phyloP scores from a whole-genome alignment of 169 alveolate species.

The Cryptosporidium sp. region DNA sequence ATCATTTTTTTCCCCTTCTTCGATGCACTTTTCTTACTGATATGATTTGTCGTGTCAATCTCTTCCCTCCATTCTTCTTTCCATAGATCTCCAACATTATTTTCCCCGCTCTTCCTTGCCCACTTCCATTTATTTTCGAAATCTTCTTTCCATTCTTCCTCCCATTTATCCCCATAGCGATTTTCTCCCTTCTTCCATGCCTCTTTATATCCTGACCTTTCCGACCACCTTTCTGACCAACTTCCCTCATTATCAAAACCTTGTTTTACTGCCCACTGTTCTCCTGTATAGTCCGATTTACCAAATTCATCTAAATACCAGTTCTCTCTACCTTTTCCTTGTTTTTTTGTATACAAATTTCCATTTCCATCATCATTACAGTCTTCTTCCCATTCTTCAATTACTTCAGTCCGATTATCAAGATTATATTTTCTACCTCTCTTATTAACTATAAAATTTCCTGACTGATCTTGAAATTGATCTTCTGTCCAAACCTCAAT shows the following conservation, averaged over 20 bases:
- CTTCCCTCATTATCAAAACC: slow-evolving; percentile 68
- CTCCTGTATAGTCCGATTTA: slow-evolving; percentile 20
- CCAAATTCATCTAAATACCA: slow-evolving; percentile 67
- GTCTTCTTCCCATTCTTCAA: slow-evolving; percentile 39
- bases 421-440: slow-evolving; percentile 19
- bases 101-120: slow-evolving; percentile 68
- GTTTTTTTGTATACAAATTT: slow-evolving; percentile 18
- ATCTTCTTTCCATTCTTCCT: slow-evolving; percentile 75
- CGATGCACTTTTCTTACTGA: slow-evolving; percentile 36
- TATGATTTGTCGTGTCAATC: slow-evolving; percentile 10
- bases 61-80: slow-evolving; percentile 76
- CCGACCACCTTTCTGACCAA: slow-evolving; percentile 72
- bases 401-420: slow-evolving; percentile 23
- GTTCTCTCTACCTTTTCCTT: slow-evolving; percentile 48
- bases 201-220: slow-evolving; percentile 50
- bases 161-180: slow-evolving; percentile 66
- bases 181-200: slow-evolving; percentile 74
- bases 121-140: slow-evolving; percentile 72
- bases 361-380: slow-evolving; percentile 71
- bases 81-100: slow-evolving; percentile 62
- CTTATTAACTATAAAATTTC: slow-evolving; percentile 3
- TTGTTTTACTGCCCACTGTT: slow-evolving; percentile 60
- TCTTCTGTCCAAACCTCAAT: slow-evolving; percentile 67
- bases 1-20: slow-evolving; percentile 54
- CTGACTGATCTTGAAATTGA: slow-evolving; percentile 7